Evolutionary conservation across 139 green algal genomes (phyloP).

Genomic region (Astrephomene gubernaculifera): DNA sequence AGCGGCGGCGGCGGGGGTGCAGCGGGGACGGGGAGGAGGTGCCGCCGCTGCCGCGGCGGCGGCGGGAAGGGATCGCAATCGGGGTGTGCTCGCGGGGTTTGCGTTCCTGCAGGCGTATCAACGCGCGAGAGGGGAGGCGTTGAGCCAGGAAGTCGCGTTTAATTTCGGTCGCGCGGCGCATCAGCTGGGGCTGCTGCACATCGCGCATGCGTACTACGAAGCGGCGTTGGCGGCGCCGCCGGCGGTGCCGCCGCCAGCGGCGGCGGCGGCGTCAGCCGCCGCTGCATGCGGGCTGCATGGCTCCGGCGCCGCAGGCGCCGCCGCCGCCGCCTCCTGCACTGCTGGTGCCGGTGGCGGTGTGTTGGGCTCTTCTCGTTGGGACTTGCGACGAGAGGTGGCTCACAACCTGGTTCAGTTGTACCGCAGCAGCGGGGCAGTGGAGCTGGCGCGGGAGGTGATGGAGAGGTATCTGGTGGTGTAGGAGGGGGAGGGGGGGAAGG

Average conservation of each 20-base stretch:
- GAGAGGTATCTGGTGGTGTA: conserved; percentile 63
- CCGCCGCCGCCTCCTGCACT: no score
- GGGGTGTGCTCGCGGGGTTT: conserved; percentile 78
- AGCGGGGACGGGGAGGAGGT: conserved; percentile 50
- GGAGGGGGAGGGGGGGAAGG: no score
- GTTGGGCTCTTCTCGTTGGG: no score
- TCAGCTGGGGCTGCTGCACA: conserved; percentile 78
- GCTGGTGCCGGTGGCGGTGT: no score
- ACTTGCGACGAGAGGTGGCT: conserved; percentile 77
- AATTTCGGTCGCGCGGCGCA: conserved; percentile 88
- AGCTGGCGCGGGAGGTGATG: conserved; percentile 77
- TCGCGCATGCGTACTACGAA: conserved; percentile 66
- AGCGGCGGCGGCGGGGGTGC: conserved; percentile 77
- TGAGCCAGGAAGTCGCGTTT: conserved; percentile 77
- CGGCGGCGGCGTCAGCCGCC: neutral
- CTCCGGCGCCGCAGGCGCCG: no score
- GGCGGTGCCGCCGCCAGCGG: neutral
- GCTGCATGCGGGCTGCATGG: neutral
- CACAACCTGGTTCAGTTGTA: conserved; percentile 89
- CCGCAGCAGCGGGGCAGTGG: conserved; percentile 66
- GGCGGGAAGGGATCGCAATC: conserved; percentile 60
- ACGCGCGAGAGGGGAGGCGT: conserved; percentile 10
- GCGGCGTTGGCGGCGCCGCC: conserved; percentile 28
- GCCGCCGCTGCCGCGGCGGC: neutral
- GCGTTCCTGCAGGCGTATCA: conserved; percentile 79